Evolutionary conservation across 805 yeast species (phyloP).

Genomic region (Kodamaea kaohsiungensis): DNA sequence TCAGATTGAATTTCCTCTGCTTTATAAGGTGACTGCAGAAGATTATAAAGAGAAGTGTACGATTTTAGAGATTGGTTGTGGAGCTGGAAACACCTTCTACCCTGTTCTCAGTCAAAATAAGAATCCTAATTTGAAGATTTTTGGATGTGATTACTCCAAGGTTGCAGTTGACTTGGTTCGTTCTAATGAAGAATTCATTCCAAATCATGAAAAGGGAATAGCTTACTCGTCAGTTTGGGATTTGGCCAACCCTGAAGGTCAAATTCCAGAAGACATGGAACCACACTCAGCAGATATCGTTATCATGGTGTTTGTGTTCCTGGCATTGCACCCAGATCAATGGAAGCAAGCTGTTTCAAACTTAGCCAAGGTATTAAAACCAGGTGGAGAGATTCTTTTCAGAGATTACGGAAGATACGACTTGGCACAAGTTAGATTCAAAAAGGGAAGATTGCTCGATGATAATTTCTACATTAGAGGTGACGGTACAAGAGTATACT

Average conservation of each 20-base stretch:
- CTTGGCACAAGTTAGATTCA: constrained; percentile 91
- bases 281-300: constrained; percentile 84
- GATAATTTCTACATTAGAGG: constrained; percentile 96
- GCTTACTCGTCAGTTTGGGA: constrained; percentile 96
- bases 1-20: constrained; percentile 86
- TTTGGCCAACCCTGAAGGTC: constrained; percentile 71
- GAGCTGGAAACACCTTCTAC: constrained; percentile 96
- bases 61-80: constrained; percentile 94
- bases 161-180: constrained; percentile 87
- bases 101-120: constrained; percentile 84
- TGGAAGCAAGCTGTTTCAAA: constrained; percentile 83
- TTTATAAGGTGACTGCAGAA: constrained; percentile 71
- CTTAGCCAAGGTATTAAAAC: constrained; percentile 72
- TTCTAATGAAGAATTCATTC: constrained; percentile 58
- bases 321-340: constrained; percentile 88
- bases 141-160: constrained; percentile 88
- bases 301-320: constrained; percentile 92
- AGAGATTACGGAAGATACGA: constrained; percentile 97
- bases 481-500: constrained; percentile 96
- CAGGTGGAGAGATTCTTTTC: constrained; percentile 88
- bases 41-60: constrained; percentile 68
- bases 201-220: constrained; percentile 43
- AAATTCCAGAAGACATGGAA: constrained; percentile 81
- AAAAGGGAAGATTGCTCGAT: constrained; percentile 80
- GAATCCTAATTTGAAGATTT: constrained; percentile 70